Evolutionary conservation across 2,329 filamentous ascomycete genomes (phyloP), one percentile per base, ranked within the genome.

Genomic region (Rhinocladiella mackenziei): DNA sequence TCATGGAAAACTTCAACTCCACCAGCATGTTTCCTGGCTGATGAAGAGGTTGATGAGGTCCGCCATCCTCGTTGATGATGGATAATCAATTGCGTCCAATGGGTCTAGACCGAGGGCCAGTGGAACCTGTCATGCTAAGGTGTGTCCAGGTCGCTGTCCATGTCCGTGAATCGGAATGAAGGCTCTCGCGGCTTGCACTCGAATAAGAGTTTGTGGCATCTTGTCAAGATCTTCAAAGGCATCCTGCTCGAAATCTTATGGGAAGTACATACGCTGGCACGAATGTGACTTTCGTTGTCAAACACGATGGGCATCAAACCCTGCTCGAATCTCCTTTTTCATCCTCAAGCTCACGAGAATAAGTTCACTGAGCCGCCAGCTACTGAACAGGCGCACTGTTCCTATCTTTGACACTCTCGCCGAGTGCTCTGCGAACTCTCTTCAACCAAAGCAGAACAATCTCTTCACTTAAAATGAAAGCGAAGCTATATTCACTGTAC

Each of bases 131-230:
- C 2, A 42, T 50, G 29, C 65, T 71, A 3, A 70, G 72, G 48
- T 72, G 62, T 25, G 70, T 65, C 70, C 70, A 72, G 52, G 70
- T 73, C 10, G 68, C 71, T n/a, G 70, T 67, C 19, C 70, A 66
- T 22, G 70, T 72, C 22, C 50, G 56, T 22, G 45, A 42, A 30
- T 55, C 53, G 15, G 45, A 54, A 32, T 45, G 46, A 9, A 57
- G 43, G 23, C 55, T 56, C 13, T 55, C 55, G 15, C 45, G 39
- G 39, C 54, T 56, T 8, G 37, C 34, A 30, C 28, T 34, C n/a
- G 45, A 26, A 9, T 39, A 26, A 11, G 54, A 34, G 17, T 31
- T 43, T 43, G 35, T 11, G 54, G 40, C 22, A 58, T 20, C 23
- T 40, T 35, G 23, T 53, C 48, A 29, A 44, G 29, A 14, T 43